Conservation (phyloP, 306 rosid species). For the Betula pendula region DNA sequence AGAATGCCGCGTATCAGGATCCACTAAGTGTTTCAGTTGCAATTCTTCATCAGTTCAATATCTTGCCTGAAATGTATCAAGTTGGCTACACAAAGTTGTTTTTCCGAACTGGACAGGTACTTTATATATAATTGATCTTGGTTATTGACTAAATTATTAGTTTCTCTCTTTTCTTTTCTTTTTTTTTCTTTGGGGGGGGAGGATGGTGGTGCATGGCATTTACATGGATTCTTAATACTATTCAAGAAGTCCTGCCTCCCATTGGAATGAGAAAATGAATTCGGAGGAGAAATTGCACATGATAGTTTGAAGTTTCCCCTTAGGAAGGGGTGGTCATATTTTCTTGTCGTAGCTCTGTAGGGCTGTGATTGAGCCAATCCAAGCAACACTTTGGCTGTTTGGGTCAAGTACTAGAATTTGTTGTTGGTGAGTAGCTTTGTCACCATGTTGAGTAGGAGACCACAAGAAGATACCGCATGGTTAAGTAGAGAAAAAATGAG, state of each 20-base stretch:
- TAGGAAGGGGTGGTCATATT: no score
- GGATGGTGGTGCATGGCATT: no score
- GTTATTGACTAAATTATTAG: not conserved
- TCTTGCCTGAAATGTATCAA: constrained; percentile 97
- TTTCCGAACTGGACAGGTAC: constrained; percentile 99
- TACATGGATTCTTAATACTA: not conserved
- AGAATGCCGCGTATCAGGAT: constrained; percentile 78
- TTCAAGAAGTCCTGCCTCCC: not conserved
- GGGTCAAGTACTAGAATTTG: no score
- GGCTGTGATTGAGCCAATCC: no score
- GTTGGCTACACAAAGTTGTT: constrained; percentile 97
- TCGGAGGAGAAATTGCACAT: no score
- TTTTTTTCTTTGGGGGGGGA: no score
- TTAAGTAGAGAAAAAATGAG: not conserved
- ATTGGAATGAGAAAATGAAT: not conserved
- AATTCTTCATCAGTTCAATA: constrained; percentile 96
- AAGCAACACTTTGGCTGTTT: no score
- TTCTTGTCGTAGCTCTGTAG: not conserved
- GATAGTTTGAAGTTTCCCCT: no score
- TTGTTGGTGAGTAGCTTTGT: no score
- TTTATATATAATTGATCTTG: constrained; percentile 17
- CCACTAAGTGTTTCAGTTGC: constrained; percentile 97
- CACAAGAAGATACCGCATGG: not conserved
- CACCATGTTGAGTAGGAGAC: not conserved
- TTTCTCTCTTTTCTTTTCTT: no score